Evolutionary conservation across 1,139 yeast genomes (phyloP).

Genomic region (Groenewaldozyma sp.): DNA sequence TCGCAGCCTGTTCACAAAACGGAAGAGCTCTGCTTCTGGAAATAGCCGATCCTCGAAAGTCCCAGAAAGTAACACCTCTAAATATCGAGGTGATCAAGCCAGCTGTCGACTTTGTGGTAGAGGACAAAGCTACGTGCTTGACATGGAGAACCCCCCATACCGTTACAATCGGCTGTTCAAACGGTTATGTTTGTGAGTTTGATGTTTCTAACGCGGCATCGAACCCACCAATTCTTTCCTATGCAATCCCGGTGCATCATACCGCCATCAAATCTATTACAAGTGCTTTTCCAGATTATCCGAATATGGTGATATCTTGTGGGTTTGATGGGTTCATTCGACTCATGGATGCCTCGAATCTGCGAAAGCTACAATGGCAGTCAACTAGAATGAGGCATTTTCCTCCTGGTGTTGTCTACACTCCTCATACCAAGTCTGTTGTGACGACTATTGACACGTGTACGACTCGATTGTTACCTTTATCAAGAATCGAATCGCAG

Average conservation of each 20-base stretch:
- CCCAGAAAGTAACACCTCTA: slow-evolving; percentile 14
- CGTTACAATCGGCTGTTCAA: slow-evolving; percentile 52
- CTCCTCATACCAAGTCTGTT: no score
- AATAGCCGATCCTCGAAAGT: slow-evolving; percentile 23
- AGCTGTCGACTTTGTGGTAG: slow-evolving; percentile 26
- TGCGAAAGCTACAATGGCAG: no score
- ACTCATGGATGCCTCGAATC: slow-evolving; percentile 38
- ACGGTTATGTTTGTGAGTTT: slow-evolving; percentile 63
- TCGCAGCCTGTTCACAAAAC: slow-evolving; percentile 53
- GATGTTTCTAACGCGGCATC: slow-evolving; percentile 28
- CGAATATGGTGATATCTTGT: slow-evolving; percentile 38
- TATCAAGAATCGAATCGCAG: no score
- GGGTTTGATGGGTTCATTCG: slow-evolving; percentile 39
- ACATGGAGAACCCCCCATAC: slow-evolving; percentile 45
- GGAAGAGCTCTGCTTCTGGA: slow-evolving; percentile 52
- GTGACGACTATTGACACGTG: no score
- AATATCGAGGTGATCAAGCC: slow-evolving; percentile 26
- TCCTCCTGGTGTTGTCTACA: no score
- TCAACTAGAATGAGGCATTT: no score
- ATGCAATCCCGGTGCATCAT: slow-evolving; percentile 38
- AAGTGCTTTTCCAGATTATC: slow-evolving; percentile 34
- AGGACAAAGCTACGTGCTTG: slow-evolving; percentile 39
- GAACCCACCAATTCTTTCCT: slow-evolving; percentile 30
- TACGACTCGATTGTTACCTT: no score
- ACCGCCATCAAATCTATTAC: slow-evolving; percentile 42